Evolutionary conservation across 305 asterid species (phyloP), one percentile per base, ranked within the genome.

Genomic region (Fraxinus albicans): DNA sequence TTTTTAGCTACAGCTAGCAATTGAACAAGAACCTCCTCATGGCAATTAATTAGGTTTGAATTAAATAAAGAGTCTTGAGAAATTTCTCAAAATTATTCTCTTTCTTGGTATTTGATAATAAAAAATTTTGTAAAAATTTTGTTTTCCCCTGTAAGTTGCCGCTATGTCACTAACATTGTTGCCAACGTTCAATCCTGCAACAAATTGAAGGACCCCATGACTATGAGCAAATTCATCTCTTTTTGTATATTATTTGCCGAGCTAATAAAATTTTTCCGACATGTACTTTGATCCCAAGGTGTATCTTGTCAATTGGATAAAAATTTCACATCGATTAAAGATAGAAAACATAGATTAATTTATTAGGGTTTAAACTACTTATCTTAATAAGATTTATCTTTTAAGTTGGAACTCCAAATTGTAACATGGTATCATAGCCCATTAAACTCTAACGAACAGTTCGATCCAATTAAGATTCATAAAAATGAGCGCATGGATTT

Each of bases 1-100:
- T 27, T 80, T 33, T 80, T 21, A 50, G 84, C 76, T 77, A 80
- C 70, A 63, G 3, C 17, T 1, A 60, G 58, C 27, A 80, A 81
- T 6, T 21, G 69, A 80, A 76, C 53, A 1, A 76, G 55, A 17
- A 84, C 75, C 76, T 84, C 55, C 13, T 12, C 13, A 2, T 9
- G 50, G 50, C 15, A 42, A 42, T 42, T 42, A 42, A 42, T 42
- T 42, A 9, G 10, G 13, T 12, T 42, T 42, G 50, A 42, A 9
- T 42, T 42, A 42, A 42, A 42, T 42, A 42, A 42, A 9, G 4
- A 10, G 53, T 42, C 1, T 42, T 2, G 17, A 42, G 17, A 42
- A 42, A 4, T 10, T 42, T 42, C 53, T 42, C 53, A 42, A 42
- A 42, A 42, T 42, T 10, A 42, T 42, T 10, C 53, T 42, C 53